Conservation (phyloP, 2,329 filamentous ascomycete genomes). For the Periconia sp. region DNA sequence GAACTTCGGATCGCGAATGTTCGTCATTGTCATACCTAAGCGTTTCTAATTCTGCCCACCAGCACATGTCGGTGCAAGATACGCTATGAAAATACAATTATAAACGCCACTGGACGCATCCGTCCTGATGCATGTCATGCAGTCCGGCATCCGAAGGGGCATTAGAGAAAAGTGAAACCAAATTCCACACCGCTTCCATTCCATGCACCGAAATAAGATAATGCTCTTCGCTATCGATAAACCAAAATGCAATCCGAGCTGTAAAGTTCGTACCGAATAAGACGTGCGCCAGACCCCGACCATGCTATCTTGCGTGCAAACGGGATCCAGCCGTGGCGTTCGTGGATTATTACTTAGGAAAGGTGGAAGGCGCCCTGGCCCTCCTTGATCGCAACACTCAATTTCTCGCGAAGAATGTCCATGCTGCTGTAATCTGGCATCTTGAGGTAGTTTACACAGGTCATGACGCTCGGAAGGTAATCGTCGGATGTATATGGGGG, state of each 20-base stretch:
- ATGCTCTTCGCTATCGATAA: background rate
- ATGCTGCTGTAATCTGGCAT: conserved; percentile 89
- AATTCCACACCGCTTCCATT: conserved; percentile 2
- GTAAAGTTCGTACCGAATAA: background rate
- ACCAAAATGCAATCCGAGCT: background rate
- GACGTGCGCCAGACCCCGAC: conserved; percentile 6
- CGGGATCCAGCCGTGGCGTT: conserved; percentile 5
- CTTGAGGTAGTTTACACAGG: conserved; percentile 98
- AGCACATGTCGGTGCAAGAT: conserved; percentile 2
- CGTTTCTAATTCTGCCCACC: conserved; percentile 1
- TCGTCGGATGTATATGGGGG: conserved; percentile 92
- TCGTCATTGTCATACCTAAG: too few species aligned
- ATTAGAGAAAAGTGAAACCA: conserved; percentile 3
- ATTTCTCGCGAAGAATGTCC: conserved; percentile 75
- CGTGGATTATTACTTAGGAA: conserved; percentile 60
- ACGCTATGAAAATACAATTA: conserved; percentile 9
- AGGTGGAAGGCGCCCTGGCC: conserved; percentile 98
- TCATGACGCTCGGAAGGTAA: conserved; percentile 99
- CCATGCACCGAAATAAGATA: conserved; percentile 5
- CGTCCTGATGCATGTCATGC: conserved; percentile 9
- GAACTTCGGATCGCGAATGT: too few species aligned
- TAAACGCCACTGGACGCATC: conserved; percentile 9
- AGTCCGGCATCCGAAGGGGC: conserved; percentile 4
- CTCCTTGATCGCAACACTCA: conserved; percentile 87
- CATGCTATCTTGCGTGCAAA: background rate